Percentiles rank a stretch among this genome's conserved stretches.
These are phyloP conservation scores for Rhynchosporium agropyri DNA, from an alignment of 2,329 filamentous ascomycete species.

Conservation along the genomic window DNA sequence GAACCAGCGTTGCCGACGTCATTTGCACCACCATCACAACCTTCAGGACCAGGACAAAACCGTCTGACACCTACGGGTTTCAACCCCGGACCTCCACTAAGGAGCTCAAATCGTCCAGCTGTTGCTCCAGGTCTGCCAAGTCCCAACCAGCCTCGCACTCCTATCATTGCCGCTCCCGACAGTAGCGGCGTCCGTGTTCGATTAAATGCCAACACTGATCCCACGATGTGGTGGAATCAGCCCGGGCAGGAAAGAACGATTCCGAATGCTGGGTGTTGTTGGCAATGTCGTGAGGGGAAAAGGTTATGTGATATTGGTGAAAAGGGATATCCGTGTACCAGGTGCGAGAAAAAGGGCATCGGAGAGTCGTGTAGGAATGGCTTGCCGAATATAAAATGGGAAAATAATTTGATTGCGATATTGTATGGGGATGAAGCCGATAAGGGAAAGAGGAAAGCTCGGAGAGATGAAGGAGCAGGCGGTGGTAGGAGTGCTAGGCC, in stretches of 20 bases:
- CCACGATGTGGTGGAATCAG: slow-evolving; percentile 7
- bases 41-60: background rate
- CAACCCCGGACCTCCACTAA: too few relatives aligned
- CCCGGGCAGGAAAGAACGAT: background rate
- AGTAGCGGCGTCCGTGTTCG: too few relatives aligned
- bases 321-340: slow-evolving; percentile 4
- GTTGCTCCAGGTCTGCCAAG: background rate
- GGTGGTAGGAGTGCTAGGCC: background rate
- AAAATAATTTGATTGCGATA: background rate
- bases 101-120: background rate
- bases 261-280: slow-evolving; percentile 3
- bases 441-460: background rate
- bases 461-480: background rate
- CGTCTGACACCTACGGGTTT: too few relatives aligned
- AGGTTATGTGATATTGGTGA: background rate
- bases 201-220: background rate
- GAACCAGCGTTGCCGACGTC: background rate
- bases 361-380: background rate
- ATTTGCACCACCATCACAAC: background rate
- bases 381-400: slow-evolving; percentile 1
- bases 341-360: background rate
- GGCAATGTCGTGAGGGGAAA: background rate
- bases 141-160: background rate
- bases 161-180: too few relatives aligned
- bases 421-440: too few relatives aligned